Evolutionary conservation across 2,329 filamentous ascomycete species (phyloP).

Genomic region (Aspergillus pseudoterreus): DNA sequence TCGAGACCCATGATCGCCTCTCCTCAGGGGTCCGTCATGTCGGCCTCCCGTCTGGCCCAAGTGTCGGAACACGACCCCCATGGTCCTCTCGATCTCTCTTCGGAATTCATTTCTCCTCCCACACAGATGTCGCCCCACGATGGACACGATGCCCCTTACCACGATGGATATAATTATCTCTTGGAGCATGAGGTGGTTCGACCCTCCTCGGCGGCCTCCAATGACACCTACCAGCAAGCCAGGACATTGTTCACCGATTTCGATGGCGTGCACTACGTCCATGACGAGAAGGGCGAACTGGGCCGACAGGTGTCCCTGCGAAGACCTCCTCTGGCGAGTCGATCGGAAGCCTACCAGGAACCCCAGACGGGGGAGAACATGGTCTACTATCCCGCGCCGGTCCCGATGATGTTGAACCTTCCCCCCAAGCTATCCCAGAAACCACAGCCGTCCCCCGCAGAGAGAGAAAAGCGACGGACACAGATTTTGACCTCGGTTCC

Average conservation of each 20-base stretch:
- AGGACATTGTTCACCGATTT: conserved; percentile 46
- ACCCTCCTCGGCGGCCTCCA: conserved; percentile 39
- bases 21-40: conserved; percentile 41
- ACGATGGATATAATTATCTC: conserved; percentile 15
- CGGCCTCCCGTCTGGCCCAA: conserved; percentile 36
- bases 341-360: conserved; percentile 36
- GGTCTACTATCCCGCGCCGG: conserved; percentile 92
- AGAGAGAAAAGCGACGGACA: conserved; percentile 68
- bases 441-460: conserved; percentile 47
- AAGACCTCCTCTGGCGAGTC: conserved; percentile 38
- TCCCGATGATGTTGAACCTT: conserved; percentile 88
- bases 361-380: conserved; percentile 67
- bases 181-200: conserved; percentile 15
- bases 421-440: conserved; percentile 80
- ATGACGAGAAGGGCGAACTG: conserved; percentile 22
- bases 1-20: conserved; percentile 33
- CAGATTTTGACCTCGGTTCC: conserved; percentile 67
- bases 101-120: conserved; percentile 17
- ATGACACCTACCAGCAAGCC: conserved; percentile 46
- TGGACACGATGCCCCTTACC: conserved; percentile 10
- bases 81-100: conserved; percentile 12
- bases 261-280: conserved; percentile 47
- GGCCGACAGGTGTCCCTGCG: conserved; percentile 35
- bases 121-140: conserved; percentile 4
- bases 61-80: conserved; percentile 40